phyloP scores from a whole-genome alignment of 2,329 filamentous ascomycete species.

The Aspergillus ustus region DNA sequence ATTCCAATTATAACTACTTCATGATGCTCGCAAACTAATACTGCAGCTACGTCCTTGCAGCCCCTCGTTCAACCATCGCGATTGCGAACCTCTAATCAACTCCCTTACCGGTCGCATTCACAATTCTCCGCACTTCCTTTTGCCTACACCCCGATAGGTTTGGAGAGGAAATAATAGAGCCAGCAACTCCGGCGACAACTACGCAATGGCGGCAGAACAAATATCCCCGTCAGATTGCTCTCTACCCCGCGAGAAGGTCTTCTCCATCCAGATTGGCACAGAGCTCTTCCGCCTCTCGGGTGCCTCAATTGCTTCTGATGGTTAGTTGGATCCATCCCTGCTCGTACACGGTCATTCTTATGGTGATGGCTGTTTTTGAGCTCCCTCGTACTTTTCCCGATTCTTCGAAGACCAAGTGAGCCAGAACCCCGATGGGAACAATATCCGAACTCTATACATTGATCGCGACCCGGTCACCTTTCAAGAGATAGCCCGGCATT shows the following conservation, averaged over 20 bases:
- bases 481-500: constrained; percentile 82
- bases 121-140: background rate
- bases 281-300: constrained; percentile 72
- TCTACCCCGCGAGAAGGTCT: constrained; percentile 65
- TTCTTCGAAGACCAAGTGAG: constrained; percentile 87
- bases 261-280: constrained; percentile 72
- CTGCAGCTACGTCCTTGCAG: background rate
- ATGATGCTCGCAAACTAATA: background rate
- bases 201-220: constrained; percentile 3
- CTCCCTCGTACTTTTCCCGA: constrained; percentile 93
- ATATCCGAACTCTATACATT: constrained; percentile 84
- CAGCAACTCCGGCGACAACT: background rate
- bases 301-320: constrained; percentile 73
- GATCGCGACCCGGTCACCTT: constrained; percentile 92
- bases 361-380: constrained; percentile 52
- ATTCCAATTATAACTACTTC: background rate
- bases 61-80: background rate
- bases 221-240: constrained; percentile 20
- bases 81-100: background rate
- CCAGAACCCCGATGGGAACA: constrained; percentile 60
- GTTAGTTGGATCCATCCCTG: constrained; percentile 51
- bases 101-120: background rate
- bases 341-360: constrained; percentile 3
- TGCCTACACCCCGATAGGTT: background rate
- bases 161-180: background rate